Evolutionary conservation across 352 stramenopile genomes (phyloP).

Genomic region (Globisporangium viniferum): DNA sequence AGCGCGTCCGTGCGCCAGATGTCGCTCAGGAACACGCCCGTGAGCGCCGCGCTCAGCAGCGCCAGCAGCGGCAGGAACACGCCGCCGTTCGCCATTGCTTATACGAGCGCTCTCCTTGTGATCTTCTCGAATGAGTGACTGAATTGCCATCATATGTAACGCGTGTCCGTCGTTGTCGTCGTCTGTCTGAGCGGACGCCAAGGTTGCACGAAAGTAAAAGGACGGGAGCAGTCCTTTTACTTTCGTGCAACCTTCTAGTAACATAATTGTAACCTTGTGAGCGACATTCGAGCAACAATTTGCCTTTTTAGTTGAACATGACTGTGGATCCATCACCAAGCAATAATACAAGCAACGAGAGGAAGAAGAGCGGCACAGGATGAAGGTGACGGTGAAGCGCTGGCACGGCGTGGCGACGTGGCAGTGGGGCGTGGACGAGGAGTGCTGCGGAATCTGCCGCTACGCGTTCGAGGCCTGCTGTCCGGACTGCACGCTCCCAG

Average conservation of each 20-base stretch:
- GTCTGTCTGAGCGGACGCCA: not conserved
- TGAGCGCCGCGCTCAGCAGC: constrained; percentile 29
- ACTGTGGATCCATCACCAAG: not conserved
- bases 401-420: constrained; percentile 90
- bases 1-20: constrained; percentile 27
- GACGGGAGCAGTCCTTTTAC: too few relatives aligned
- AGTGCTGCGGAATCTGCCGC: constrained; percentile 88
- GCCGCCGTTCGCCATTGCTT: constrained; percentile 3
- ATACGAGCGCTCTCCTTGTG: not conserved
- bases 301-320: not conserved
- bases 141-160: not conserved
- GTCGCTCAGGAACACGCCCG: constrained; percentile 41
- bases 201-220: not conserved
- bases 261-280: not conserved
- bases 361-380: constrained; percentile 8
- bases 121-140: constrained; percentile 3
- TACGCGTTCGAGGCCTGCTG: constrained; percentile 83
- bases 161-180: not conserved
- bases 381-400: constrained; percentile 84
- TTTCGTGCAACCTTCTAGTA: not conserved
- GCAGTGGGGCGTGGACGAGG: constrained; percentile 90
- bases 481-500: constrained; percentile 70
- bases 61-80: constrained; percentile 55
- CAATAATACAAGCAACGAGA: not conserved
- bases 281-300: not conserved